Evolutionary conservation across 768 basidiomycete genomes (phyloP).

Genomic region (Phanerodontia chrysosporium): DNA sequence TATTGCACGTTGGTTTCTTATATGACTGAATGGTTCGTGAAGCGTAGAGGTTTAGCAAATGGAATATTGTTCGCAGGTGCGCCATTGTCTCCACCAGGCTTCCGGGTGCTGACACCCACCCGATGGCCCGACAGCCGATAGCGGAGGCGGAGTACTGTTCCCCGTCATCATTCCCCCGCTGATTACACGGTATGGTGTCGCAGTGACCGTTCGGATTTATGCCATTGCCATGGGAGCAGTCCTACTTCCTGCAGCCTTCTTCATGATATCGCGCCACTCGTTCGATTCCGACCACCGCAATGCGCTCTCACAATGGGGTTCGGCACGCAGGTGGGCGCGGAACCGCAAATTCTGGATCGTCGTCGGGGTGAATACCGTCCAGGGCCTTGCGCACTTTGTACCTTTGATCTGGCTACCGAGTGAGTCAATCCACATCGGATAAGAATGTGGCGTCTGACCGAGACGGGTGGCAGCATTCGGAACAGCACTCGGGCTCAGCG

Average conservation of each 20-base stretch:
- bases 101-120: not conserved
- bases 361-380: slow-evolving; percentile 20
- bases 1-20: slow-evolving; percentile 26
- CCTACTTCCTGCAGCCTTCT: slow-evolving; percentile 23
- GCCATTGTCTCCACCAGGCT: not conserved
- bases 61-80: slow-evolving; percentile 28
- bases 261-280: slow-evolving; percentile 24
- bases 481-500: slow-evolving; percentile 9
- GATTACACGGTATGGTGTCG: slow-evolving; percentile 18
- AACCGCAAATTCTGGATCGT: slow-evolving; percentile 23
- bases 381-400: slow-evolving; percentile 23
- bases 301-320: slow-evolving; percentile 16
- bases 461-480: slow-evolving; percentile 16
- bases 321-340: slow-evolving; percentile 17
- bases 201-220: slow-evolving; percentile 22
- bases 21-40: slow-evolving; percentile 30
- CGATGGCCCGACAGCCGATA: slow-evolving; percentile 14
- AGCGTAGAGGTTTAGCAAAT: slow-evolving; percentile 26
- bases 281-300: too few relatives aligned
- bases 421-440: slow-evolving; percentile 8
- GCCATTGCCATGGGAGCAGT: slow-evolving; percentile 18
- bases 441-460: not conserved
- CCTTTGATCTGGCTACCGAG: slow-evolving; percentile 26
- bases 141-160: slow-evolving; percentile 25
- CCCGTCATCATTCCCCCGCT: slow-evolving; percentile 25